A percentile compares a stretch with the other conserved stretches of the same genome.
phyloP scores from a whole-genome alignment of 345 rosid species.

The Bretschneidera sinensis region DNA sequence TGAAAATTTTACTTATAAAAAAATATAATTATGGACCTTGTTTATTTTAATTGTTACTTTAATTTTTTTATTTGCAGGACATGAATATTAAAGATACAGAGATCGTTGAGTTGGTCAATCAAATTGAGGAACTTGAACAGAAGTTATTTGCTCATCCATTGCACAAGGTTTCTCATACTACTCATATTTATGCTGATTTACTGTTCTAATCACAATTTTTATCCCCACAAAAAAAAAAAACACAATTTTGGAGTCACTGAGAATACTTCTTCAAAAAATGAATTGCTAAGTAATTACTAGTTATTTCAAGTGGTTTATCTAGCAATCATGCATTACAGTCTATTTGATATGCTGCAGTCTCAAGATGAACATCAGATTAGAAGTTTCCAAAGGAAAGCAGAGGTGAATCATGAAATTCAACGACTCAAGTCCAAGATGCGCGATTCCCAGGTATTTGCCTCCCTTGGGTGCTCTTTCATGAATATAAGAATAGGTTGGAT shows the following conservation, averaged over 20 bases:
- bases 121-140: conserved; percentile 77
- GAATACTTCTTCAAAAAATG: background rate
- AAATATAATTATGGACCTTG: background rate
- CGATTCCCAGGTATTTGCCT: conserved; percentile 87
- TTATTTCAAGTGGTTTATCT: conserved; percentile 15
- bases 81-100: conserved; percentile 94
- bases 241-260: too few species aligned
- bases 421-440: conserved; percentile 94
- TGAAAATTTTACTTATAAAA: too few species aligned
- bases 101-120: conserved; percentile 73
- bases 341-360: conserved; percentile 44
- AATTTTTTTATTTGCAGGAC: conserved; percentile 49
- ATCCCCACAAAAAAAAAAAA: too few species aligned
- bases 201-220: background rate
- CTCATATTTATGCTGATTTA: background rate
- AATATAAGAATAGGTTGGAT: background rate
- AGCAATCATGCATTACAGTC: background rate
- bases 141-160: conserved; percentile 80
- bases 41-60: background rate
- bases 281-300: background rate
- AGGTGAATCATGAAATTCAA: conserved; percentile 93
- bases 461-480: conserved; percentile 2
- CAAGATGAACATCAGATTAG: conserved; percentile 77
- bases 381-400: conserved; percentile 83
- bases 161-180: conserved; percentile 61